Conservation (phyloP, 176 grass and related monocot species). For the Aegilops longissima region DNA sequence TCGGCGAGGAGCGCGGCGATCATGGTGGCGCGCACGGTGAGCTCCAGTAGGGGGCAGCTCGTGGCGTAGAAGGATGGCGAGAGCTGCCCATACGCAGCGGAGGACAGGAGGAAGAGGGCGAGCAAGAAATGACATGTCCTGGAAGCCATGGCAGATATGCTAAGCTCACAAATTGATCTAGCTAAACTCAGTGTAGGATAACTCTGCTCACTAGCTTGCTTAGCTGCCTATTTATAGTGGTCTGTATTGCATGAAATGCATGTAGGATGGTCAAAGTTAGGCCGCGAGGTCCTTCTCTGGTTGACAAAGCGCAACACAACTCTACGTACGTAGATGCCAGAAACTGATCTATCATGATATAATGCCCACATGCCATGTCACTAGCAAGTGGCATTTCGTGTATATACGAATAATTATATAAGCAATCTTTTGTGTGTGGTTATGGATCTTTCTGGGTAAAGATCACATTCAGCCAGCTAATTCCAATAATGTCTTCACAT, state of each 20-base stretch:
- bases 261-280: constrained; percentile 7
- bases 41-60: constrained; percentile 47
- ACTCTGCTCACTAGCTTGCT: not conserved
- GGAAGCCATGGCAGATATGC: constrained; percentile 35
- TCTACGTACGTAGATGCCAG: not conserved
- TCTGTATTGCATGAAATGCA: not conserved
- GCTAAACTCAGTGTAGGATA: not conserved
- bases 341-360: not conserved
- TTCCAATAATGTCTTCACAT: not conserved
- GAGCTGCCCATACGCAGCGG: constrained; percentile 39
- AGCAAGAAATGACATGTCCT: constrained; percentile 27
- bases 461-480: constrained; percentile 7
- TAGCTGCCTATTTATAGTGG: constrained; percentile 11
- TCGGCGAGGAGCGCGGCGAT: constrained; percentile 38
- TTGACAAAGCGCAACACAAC: not conserved
- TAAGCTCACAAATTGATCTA: not conserved
- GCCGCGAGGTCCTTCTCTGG: not conserved
- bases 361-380: not conserved
- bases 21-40: constrained; percentile 49
- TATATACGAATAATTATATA: not conserved
- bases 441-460: not conserved
- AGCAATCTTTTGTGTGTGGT: not conserved
- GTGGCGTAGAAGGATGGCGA: constrained; percentile 51
- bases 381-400: not conserved
- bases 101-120: constrained; percentile 40